Conservation (phyloP, 2,329 filamentous ascomycete species). For the Ophiostoma pallidulum region DNA sequence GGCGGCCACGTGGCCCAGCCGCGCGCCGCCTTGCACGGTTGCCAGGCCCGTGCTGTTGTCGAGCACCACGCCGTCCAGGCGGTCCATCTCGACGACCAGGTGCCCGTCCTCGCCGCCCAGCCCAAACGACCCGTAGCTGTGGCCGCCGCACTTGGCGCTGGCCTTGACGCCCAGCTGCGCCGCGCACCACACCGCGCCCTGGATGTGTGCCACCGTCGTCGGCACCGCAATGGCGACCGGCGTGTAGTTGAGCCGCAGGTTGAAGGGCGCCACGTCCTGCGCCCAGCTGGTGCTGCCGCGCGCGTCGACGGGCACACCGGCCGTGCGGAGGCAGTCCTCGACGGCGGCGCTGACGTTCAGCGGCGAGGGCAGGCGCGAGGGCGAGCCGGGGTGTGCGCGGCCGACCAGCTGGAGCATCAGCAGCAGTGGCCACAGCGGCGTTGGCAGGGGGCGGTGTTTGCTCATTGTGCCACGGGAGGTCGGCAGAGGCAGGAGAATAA, state of each 20-base stretch:
- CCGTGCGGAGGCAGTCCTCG: slow-evolving; percentile 21
- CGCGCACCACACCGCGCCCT: slow-evolving; percentile 38
- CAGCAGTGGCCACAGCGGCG: slow-evolving; percentile 3
- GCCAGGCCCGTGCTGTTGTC: slow-evolving; percentile 32
- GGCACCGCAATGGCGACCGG: slow-evolving; percentile 37
- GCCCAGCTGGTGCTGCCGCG: slow-evolving; percentile 19
- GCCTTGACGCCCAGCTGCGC: slow-evolving; percentile 32
- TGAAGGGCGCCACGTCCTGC: slow-evolving; percentile 21
- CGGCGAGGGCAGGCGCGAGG: slow-evolving; percentile 14
- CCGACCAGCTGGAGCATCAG: slow-evolving; percentile 5
- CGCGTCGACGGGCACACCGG: slow-evolving; percentile 20
- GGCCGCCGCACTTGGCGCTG: slow-evolving; percentile 40
- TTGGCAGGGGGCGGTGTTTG: background rate
- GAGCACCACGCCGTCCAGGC: slow-evolving; percentile 33
- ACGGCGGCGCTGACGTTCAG: slow-evolving; percentile 20
- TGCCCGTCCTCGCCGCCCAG: slow-evolving; percentile 39
- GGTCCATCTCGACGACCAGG: slow-evolving; percentile 37
- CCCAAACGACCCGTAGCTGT: slow-evolving; percentile 41
- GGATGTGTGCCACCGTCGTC: slow-evolving; percentile 32
- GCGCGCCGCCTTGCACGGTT: slow-evolving; percentile 37
- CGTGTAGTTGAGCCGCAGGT: slow-evolving; percentile 19
- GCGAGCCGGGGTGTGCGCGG: background rate
- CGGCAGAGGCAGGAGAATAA: too few species aligned
- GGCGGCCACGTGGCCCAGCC: slow-evolving; percentile 37
- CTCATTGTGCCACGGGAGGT: slow-evolving; percentile 4